Base-by-base conservation (phyloP, 2,329 filamentous ascomycete genomes). In the Mycogone perniciosa region DNA sequence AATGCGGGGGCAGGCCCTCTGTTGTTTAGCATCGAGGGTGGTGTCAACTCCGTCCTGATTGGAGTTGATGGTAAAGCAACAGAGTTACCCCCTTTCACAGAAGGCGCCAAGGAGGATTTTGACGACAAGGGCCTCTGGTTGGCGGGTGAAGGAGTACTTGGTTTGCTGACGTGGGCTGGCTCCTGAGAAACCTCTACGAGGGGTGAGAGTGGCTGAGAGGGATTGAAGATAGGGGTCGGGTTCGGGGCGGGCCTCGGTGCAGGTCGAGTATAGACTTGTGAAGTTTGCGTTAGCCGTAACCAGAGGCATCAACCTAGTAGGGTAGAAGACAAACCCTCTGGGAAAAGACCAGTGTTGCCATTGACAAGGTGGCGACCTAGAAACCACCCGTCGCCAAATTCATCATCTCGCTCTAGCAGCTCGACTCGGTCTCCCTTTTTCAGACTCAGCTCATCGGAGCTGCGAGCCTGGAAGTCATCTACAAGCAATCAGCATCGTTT, bases 381-480 rank as follows among this genome's bases (percentile, higher is more conserved):
- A 65, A 88, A 95, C 88, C 87, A 91, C 48, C 89, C 88, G 68
- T 95, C 88, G 54, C 87, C 87, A 67, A 93, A 95, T 66, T 93
- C 88, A 66, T 93, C 88, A 66, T 93, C 88, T 62, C 88, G 80
- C 71, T 93, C 88, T 57, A 92, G 81, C 56, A 95, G 73, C 71
- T 92, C 86, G 55, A 95, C 85, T 56, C 86, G 82, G 62, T 93
- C 88, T 60, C 88, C 91, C 64, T 95, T 95, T 50, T 82, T 76
- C 58, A 99, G 77, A 60, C 83, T 95, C 64, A 99, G 77, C 76
- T 99, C 93, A 71, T 99, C 93, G 52, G 88, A 86, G 68, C 90
- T 95, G 59, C 93, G 84, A 52, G 92, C 91, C 60, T 84, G 76
- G 68, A 99, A 97, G 71, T 96, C 90, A 71, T 99, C 89, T 95